Base-by-base conservation (phyloP, 768 basidiomycete species). In the Lactarius psammicola region DNA sequence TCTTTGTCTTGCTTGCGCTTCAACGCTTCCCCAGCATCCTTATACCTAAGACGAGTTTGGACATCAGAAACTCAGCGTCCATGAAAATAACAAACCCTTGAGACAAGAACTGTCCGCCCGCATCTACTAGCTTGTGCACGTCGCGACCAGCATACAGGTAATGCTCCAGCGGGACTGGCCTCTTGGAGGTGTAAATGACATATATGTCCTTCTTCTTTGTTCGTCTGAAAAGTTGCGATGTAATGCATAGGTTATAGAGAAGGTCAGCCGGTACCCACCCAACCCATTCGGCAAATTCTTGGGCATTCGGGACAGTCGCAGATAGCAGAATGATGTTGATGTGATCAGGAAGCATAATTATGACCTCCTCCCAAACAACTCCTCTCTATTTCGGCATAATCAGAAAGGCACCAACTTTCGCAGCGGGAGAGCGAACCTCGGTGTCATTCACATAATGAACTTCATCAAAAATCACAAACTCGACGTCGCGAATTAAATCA, bases 131-230 rank as follows among this genome's bases (percentile, higher is more conserved):
- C 78, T 96, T 98, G 81, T 91, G 90, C 72, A 89, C 80, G 53
- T 97, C 95, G 64, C 88, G 84, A n/a, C 94, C 92, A 6, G 95
- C 94, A 76, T 97, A 99, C 3, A 99, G 80, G 77, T 89, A 96
- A 79, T 98, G 96, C 76, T 98, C 96, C 61, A 99, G 82, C 6
- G 97, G 97, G 7, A 99, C 97, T 0, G 97, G 97, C 62, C 97
- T 84, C 76, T 98, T 95, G 3, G 89, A 87, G 0, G 97, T 99
- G 10, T 93, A 96, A 69, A 99, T 98, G 56, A 99, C 97, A 75
- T 98, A 98, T 62, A 99, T 98, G 69, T 98, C 95, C 76, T 98
- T 98, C 82, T 95, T 96, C 80, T 99, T 98, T 2, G 97, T 99
- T 18, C 97, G 92, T 7, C 96, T 98, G 70, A 15, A 33, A 59